Evolutionary conservation across 805 yeast species (phyloP).

Genomic region (Danielia reshetovae): DNA sequence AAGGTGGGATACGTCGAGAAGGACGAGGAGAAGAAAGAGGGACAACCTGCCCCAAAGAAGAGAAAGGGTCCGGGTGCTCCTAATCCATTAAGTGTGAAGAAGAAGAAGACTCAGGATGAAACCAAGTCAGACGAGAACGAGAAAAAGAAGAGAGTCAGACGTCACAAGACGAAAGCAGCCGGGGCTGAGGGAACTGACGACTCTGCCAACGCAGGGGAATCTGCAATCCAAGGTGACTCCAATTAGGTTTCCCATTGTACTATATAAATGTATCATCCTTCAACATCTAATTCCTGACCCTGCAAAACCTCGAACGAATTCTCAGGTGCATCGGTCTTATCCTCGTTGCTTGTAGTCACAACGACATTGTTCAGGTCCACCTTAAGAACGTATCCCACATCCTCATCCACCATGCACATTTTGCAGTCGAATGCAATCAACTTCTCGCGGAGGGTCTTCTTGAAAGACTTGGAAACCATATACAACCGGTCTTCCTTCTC

Average conservation of each 20-base stretch:
- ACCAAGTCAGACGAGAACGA: constrained; percentile 1
- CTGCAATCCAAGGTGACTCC: too few relatives aligned
- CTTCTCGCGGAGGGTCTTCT: constrained; percentile 28
- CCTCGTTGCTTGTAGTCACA: not conserved
- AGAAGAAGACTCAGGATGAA: constrained; percentile 42
- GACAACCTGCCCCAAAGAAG: constrained; percentile 35
- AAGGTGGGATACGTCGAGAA: constrained; percentile 42
- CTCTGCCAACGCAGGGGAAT: not conserved
- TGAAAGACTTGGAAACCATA: constrained; percentile 33
- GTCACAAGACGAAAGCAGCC: constrained; percentile 8
- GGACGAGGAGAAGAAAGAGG: constrained; percentile 13
- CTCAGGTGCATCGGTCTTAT: not conserved
- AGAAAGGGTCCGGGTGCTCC: constrained; percentile 76
- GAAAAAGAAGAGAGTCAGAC: constrained; percentile 14
- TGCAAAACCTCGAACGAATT: not conserved
- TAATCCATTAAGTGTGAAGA: constrained; percentile 86
- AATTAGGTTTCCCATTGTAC: too few relatives aligned
- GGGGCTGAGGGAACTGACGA: not conserved
- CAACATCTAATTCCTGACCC: constrained; percentile 1
- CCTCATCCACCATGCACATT: constrained; percentile 40
- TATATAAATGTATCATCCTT: not conserved
- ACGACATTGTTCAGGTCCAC: constrained; percentile 9
- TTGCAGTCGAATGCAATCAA: constrained; percentile 50
- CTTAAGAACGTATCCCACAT: constrained; percentile 14
- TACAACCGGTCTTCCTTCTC: constrained; percentile 43